Conservation (phyloP, 2,329 filamentous ascomycete genomes). For the Escovopsis sp. region DNA sequence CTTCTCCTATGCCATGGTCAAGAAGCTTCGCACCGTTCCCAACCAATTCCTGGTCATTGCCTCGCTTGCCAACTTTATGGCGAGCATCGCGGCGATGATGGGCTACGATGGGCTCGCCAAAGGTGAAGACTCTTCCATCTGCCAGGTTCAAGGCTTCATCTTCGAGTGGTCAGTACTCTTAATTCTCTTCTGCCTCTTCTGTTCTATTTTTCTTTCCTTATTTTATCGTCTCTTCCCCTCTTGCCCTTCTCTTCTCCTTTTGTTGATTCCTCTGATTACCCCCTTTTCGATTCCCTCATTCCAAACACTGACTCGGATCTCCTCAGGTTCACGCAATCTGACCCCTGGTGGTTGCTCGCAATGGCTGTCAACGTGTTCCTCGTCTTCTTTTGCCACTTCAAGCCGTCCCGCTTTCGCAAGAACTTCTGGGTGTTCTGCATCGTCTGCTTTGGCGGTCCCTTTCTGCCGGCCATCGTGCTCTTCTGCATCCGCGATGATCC, state of each 20-base stretch:
- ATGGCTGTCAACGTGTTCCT: slow-evolving; percentile 75
- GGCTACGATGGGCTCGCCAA: slow-evolving; percentile 47
- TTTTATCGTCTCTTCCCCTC: too few species aligned
- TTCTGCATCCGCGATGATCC: slow-evolving; percentile 37
- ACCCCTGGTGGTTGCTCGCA: slow-evolving; percentile 62
- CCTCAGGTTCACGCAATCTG: slow-evolving; percentile 58
- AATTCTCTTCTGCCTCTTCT: too few species aligned
- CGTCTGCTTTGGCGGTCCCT: slow-evolving; percentile 55
- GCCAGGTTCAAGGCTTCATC: slow-evolving; percentile 43
- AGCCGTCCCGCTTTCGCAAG: slow-evolving; percentile 48
- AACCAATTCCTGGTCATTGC: slow-evolving; percentile 33
- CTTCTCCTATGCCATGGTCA: slow-evolving; percentile 33
- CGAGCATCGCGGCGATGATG: slow-evolving; percentile 53
- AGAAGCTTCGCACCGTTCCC: slow-evolving; percentile 38
- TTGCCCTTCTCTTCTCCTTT: too few species aligned
- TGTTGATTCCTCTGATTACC: too few species aligned
- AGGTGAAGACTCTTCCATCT: slow-evolving; percentile 42
- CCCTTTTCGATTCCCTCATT: too few species aligned
- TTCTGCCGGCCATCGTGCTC: slow-evolving; percentile 50
- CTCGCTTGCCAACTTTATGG: slow-evolving; percentile 31
- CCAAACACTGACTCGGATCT: background rate
- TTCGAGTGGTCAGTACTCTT: slow-evolving; percentile 46
- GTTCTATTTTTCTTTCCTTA: too few species aligned
- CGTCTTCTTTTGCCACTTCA: slow-evolving; percentile 42
- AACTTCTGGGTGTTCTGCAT: slow-evolving; percentile 57